These are phyloP conservation scores for Camellia lanceoleosa DNA, from an alignment of 148 eudicot species.

Conservation along the genomic window DNA sequence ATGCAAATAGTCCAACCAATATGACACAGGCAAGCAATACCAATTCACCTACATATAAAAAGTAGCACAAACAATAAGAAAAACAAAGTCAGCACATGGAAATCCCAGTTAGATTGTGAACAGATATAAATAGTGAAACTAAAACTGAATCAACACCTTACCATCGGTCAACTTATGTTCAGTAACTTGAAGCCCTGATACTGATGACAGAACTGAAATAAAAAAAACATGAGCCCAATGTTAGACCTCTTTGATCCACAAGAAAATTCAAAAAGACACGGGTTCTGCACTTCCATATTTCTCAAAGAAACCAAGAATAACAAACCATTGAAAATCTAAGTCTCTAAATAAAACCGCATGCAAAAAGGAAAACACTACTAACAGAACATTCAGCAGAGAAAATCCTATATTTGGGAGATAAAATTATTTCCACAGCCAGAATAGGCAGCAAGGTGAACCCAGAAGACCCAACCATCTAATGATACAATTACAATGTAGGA, in stretches of 20 bases:
- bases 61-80: slow-evolving; percentile 10
- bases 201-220: slow-evolving; percentile 78
- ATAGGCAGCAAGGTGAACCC: slow-evolving; percentile 1
- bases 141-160: slow-evolving; percentile 27
- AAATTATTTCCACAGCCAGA: not conserved
- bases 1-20: slow-evolving; percentile 86
- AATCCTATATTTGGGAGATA: too few species aligned
- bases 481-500: not conserved
- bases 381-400: not conserved
- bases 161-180: slow-evolving; percentile 44
- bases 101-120: not conserved
- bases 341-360: not conserved
- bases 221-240: not conserved
- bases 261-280: not conserved
- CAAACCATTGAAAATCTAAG: not conserved
- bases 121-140: not conserved
- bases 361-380: not conserved
- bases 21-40: slow-evolving; percentile 64
- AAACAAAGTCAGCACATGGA: not conserved
- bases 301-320: not conserved
- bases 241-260: slow-evolving; percentile 15
- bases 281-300: not conserved
- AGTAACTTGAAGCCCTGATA: slow-evolving; percentile 78
- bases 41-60: slow-evolving; percentile 47
- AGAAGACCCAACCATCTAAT: not conserved